Evolutionary conservation across 1,284 basidiomycete genomes (phyloP), one percentile per base, ranked within the genome.

Genomic region (Melampsora americana): DNA sequence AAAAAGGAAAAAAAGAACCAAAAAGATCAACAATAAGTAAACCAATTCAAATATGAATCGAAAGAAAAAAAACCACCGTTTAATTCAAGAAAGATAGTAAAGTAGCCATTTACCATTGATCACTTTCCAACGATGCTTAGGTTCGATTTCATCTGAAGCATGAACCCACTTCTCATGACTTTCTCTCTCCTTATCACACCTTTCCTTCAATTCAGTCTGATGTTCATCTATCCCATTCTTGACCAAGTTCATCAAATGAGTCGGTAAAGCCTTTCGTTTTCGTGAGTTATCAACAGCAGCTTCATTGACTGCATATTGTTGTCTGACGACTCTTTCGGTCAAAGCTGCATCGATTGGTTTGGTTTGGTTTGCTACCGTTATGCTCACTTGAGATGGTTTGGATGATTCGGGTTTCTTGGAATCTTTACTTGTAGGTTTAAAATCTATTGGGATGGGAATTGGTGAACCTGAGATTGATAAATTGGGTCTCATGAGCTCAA

Each of bases 231-330:
- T 61, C 12, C 20, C 32, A 42, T 14, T 42, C 35, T 72, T 62
- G 62, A 72, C 46, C 44, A 61, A 44, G 28, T 62, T 44, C 20
- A 66, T 16, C 30, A 72, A 65, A 28, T 72, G 62, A 2, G 9
- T 62, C 9, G 70, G 30, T 12, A 72, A 50, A 50, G 50, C 70
- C 56, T 72, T 72, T 32, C 70, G 70, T 23, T 72, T 72, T 3
- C 70, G 61, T n/a, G 70, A 65, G 39, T 72, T 72, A n/a, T 42
- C 70, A n/a, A 72, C 70, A 11, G 61, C 69, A 11, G 69, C 60
- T 14, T 71, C 69, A 20, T 71, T 64, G 28, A 71, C 46, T 1
- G 69, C 69, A 23, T 72, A 72, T 26, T 72, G 70, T 46, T 72
- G 61, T n/a, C 70, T 46, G 35, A 72, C 66, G 0, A 72, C 70